phyloP scores from a whole-genome alignment of 106 monocot species.

The Agapanthus africanus region DNA sequence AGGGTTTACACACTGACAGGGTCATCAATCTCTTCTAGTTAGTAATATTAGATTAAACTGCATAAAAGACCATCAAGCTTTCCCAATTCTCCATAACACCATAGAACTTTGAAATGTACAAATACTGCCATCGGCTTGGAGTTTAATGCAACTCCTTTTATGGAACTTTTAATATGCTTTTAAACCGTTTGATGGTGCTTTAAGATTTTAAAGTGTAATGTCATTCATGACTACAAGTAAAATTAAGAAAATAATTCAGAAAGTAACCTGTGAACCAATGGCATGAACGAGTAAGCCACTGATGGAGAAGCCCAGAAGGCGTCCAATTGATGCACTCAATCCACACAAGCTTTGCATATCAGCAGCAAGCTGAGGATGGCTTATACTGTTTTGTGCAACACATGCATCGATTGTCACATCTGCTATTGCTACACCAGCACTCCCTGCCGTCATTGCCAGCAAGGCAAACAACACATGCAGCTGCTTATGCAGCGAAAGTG shows the following conservation, averaged over 20 bases:
- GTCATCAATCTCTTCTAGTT: not conserved
- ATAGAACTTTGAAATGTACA: no score
- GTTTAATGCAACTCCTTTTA: no score
- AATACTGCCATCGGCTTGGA: no score
- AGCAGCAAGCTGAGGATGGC: conserved; percentile 55
- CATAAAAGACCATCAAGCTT: no score
- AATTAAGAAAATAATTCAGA: not conserved
- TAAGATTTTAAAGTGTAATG: no score
- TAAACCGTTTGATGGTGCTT: no score
- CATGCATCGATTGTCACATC: conserved; percentile 94
- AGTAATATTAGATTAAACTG: no score
- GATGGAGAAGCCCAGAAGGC: conserved; percentile 69
- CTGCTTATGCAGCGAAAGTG: conserved; percentile 41
- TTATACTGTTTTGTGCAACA: conserved; percentile 73
- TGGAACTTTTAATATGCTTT: no score
- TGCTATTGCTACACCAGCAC: conserved; percentile 63
- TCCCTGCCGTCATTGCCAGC: conserved; percentile 44
- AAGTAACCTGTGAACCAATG: conserved; percentile 69
- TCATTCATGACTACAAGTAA: no score
- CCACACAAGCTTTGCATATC: conserved; percentile 90
- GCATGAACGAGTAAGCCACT: conserved; percentile 77
- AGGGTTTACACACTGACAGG: not conserved
- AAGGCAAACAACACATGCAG: conserved; percentile 44
- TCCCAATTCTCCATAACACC: no score
- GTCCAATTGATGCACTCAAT: conserved; percentile 57